Base-by-base conservation (phyloP, 306 rosid genomes). In the Trichosanthes truncata region DNA sequence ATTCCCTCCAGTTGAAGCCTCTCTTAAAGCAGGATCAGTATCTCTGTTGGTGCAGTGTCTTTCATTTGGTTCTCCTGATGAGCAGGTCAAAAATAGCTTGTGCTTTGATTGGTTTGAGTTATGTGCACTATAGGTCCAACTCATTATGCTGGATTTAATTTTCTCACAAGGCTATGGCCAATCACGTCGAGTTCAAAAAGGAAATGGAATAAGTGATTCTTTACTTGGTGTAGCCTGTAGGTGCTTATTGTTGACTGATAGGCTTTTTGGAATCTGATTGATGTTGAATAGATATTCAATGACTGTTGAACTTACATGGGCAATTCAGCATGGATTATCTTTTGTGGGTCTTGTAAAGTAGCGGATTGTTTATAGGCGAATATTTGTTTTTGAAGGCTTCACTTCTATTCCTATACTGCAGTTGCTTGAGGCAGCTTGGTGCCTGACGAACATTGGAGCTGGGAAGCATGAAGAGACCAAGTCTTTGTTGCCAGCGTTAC, bases 391-490 rank as follows among this genome's bases (percentile, higher is more conserved):
- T 73, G 80, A 79, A 40, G 66, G 62, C 77, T 80, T 84, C 21
- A 18, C 4, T 81, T 83, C 66, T 82, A 51, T 82, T 53, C 90
- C 18, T 78, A 78, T 66, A 83, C 82, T 89, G 87, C 87, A 95
- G 97, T 90, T 93, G 89, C 97, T 91, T 66, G 99, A 95, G 91
- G 97, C 97, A 18, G 97, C 99, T 81, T 95, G 99, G 99, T 93
- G 97, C 86, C 94, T 95, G 51, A 95, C 97, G 72, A 93, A 95
- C 85, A 90, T 95, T 85, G 99, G 94, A 72, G 97, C 99, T n/a
- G 99, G 97, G 79, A 89, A 89, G 74, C 99, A 93, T 3, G 97
- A 95, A 75, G 96, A 95, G 83, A 93, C 99, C 61, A 88, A 89
- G 85, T 94, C 97, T 69, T 84, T 95, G 88, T 86, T 95, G 85